Evolutionary conservation across 139 green algal genomes (phyloP), one percentile per base, ranked within the genome.

Genomic region (Spirogloea muscicola): DNA sequence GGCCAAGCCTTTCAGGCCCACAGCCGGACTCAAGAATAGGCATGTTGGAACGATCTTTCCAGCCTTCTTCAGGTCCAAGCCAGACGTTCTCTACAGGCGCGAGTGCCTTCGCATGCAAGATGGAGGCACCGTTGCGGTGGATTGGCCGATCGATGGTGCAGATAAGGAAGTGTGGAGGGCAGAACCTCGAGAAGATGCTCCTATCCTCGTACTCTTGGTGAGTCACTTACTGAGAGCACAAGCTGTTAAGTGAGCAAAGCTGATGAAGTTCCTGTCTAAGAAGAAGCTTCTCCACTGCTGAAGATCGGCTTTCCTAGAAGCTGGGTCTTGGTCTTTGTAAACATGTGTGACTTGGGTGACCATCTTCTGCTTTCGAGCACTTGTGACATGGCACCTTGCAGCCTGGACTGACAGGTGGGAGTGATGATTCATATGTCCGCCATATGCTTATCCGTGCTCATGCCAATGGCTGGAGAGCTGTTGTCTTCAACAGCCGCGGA

Each of bases 1-100:
- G n/a, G n/a, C n/a, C n/a, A n/a, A n/a, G n/a, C n/a, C n/a, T n/a
- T n/a, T n/a, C n/a, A n/a, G n/a, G n/a, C n/a, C n/a, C n/a, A n/a
- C n/a, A n/a, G n/a, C n/a, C n/a, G n/a, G n/a, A n/a, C n/a, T n/a
- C n/a, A n/a, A n/a, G 9, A 89, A 89, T 58, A 52, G 85, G 1
- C 88, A 96, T 68, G 88, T 95, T 37, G 93, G 97, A 83, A 97
- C 93, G 5, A 97, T 97, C 49, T 88, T 91, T 46, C 90, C 91
- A 0, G 88, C 92, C 5, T 83, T 89, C 58, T 82, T 88, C 57
- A 76, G 92, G 1, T 42, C 18, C 1, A 60, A 57, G 6, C 91
- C 89, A 0, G n/a, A 72, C 1, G 44, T 96, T 0, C 10, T 77
- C n/a, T 96, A 92, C 73, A 46, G 83, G 3, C 72, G 93, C 0